Evolutionary conservation across 2,329 filamentous ascomycete genomes (phyloP).

Genomic region (Calonectria multiphialidica): DNA sequence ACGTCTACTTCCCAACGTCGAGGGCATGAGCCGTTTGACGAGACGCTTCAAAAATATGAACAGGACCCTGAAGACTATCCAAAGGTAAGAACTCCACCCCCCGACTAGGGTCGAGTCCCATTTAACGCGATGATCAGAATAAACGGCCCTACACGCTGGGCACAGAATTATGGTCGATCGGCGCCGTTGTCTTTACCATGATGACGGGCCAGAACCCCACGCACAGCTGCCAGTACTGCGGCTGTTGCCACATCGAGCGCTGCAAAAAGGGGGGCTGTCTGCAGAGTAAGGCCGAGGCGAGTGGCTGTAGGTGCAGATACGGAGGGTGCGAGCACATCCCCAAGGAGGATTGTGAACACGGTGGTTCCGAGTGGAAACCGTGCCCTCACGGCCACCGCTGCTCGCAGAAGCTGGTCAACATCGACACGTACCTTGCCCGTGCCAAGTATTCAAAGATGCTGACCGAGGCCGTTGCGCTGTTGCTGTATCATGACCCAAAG

Average conservation of each 20-base stretch:
- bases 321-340: constrained; percentile 41
- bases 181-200: constrained; percentile 55
- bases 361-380: constrained; percentile 18
- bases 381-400: constrained; percentile 36
- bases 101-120: neutral
- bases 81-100: constrained; percentile 18
- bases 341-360: constrained; percentile 21
- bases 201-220: constrained; percentile 48
- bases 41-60: constrained; percentile 5
- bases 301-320: constrained; percentile 36
- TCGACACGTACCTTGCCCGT: constrained; percentile 43
- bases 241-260: constrained; percentile 44
- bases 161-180: constrained; percentile 54
- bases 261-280: constrained; percentile 46
- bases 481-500: constrained; percentile 42
- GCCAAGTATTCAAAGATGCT: constrained; percentile 45
- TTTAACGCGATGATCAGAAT: constrained; percentile 35
- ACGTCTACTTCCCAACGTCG: constrained; percentile 27
- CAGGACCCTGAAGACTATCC: constrained; percentile 21
- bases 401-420: constrained; percentile 43
- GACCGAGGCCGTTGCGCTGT: constrained; percentile 34
- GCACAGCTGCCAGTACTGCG: constrained; percentile 31
- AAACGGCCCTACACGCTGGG: constrained; percentile 50
- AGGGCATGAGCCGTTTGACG: constrained; percentile 28
- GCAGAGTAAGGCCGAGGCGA: constrained; percentile 29